Evolutionary conservation across 1,284 basidiomycete genomes (phyloP).

Genomic region (Malassezia nana): DNA sequence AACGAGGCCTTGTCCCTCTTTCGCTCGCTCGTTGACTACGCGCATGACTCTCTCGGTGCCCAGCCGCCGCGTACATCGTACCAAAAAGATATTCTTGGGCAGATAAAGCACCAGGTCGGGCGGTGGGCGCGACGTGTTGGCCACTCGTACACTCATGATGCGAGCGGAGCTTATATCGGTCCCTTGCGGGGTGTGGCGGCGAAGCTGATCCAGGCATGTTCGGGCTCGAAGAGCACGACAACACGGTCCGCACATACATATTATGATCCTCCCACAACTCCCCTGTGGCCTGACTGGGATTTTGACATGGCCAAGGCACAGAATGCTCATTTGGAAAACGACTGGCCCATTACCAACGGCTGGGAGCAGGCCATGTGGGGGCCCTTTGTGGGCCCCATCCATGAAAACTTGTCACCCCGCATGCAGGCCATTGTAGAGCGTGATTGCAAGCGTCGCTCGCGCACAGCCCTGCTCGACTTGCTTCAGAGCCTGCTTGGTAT

Average conservation of each 20-base stretch:
- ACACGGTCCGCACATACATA: not conserved
- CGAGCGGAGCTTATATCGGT: not conserved
- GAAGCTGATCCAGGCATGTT: not conserved
- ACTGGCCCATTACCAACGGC: slow-evolving; percentile 3
- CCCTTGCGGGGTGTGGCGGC: not conserved
- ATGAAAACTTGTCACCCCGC: not conserved
- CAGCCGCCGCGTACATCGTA: not conserved
- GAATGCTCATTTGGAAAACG: not conserved
- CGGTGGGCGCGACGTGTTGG: not conserved
- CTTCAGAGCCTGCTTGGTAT: not conserved
- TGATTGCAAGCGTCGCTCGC: not conserved
- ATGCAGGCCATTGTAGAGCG: not conserved
- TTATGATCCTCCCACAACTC: slow-evolving; percentile 4
- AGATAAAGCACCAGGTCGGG: not conserved
- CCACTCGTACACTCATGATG: not conserved
- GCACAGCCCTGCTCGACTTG: not conserved
- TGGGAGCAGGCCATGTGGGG: slow-evolving; percentile 22
- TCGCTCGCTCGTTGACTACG: not conserved
- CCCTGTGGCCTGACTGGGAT: slow-evolving; percentile 19
- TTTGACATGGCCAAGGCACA: slow-evolving; percentile 10
- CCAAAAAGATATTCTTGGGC: not conserved
- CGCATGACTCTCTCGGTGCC: too few relatives aligned
- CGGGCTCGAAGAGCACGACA: not conserved
- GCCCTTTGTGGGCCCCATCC: slow-evolving; percentile 6
- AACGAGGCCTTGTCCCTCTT: not conserved